Evolutionary conservation across 768 basidiomycete species (phyloP).

Genomic region (Tylopilus balloui): DNA sequence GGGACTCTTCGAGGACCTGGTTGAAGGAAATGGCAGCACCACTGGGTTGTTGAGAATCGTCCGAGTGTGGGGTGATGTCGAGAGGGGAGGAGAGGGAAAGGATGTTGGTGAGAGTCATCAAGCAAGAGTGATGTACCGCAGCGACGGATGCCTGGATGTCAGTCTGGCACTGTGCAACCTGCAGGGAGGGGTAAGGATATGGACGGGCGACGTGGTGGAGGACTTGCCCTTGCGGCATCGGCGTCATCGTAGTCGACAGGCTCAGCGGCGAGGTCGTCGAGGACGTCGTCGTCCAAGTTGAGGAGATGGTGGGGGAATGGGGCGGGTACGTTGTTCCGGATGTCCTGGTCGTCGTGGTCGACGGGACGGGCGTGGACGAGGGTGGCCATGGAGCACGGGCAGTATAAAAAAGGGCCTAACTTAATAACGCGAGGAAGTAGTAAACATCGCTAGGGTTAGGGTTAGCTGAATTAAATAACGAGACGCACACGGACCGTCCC

Average conservation of each 20-base stretch:
- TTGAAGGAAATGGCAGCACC: slow-evolving; percentile 3
- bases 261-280: slow-evolving; percentile 22
- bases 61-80: slow-evolving; percentile 34
- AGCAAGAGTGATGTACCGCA: slow-evolving; percentile 66
- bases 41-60: slow-evolving; percentile 52
- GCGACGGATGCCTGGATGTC: slow-evolving; percentile 70
- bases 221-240: slow-evolving; percentile 7
- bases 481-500: too few species aligned
- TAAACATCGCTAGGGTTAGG: too few species aligned
- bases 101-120: slow-evolving; percentile 69
- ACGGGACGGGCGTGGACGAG: slow-evolving; percentile 16
- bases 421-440: too few species aligned
- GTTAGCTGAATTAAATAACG: too few species aligned
- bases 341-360: background rate
- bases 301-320: slow-evolving; percentile 23
- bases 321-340: slow-evolving; percentile 15
- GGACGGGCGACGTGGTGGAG: background rate
- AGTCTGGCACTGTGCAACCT: slow-evolving; percentile 35
- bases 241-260: slow-evolving; percentile 19
- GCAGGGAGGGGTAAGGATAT: background rate
- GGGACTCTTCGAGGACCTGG: slow-evolving; percentile 16
- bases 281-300: slow-evolving; percentile 8
- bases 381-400: slow-evolving; percentile 22
- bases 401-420: too few species aligned
- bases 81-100: slow-evolving; percentile 46